phyloP scores from a whole-genome alignment of 2,329 filamentous ascomycete genomes.

The Cladosporium sp. region DNA sequence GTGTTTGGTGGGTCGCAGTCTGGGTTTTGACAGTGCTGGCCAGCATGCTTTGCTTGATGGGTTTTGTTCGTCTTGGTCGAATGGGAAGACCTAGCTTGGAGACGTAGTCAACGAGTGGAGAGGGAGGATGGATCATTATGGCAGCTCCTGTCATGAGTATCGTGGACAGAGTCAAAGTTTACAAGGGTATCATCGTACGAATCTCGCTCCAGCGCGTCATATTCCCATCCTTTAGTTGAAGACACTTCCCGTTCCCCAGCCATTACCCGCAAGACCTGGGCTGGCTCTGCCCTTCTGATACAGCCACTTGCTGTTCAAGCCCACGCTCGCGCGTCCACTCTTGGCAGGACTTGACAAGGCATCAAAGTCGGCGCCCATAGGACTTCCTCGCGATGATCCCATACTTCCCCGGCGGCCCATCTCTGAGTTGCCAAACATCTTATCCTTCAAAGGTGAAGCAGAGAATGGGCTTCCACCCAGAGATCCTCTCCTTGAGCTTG shows the following conservation, averaged over 20 bases:
- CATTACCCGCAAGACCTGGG: constrained; percentile 35
- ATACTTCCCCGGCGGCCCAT: constrained; percentile 46
- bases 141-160: no score
- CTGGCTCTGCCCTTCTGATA: constrained; percentile 72
- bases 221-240: constrained; percentile 6
- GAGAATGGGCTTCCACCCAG: constrained; percentile 16
- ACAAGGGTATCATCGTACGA: constrained; percentile 7
- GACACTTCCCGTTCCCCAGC: constrained; percentile 18
- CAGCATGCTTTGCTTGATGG: no score
- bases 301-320: constrained; percentile 88
- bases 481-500: constrained; percentile 1
- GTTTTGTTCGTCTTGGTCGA: no score
- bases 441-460: constrained; percentile 61
- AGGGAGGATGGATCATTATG: no score
- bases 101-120: no score
- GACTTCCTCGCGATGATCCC: constrained; percentile 48
- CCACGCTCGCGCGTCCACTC: constrained; percentile 58
- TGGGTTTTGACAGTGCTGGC: no score
- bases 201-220: neutral
- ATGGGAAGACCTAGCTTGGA: no score
- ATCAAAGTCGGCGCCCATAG: constrained; percentile 34
- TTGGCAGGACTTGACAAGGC: constrained; percentile 26
- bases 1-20: no score
- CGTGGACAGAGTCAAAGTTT: no score
- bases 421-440: constrained; percentile 51